Base-by-base conservation (phyloP, 2,329 filamentous ascomycete genomes). In the Ceratocystiopsis brevicomis region DNA sequence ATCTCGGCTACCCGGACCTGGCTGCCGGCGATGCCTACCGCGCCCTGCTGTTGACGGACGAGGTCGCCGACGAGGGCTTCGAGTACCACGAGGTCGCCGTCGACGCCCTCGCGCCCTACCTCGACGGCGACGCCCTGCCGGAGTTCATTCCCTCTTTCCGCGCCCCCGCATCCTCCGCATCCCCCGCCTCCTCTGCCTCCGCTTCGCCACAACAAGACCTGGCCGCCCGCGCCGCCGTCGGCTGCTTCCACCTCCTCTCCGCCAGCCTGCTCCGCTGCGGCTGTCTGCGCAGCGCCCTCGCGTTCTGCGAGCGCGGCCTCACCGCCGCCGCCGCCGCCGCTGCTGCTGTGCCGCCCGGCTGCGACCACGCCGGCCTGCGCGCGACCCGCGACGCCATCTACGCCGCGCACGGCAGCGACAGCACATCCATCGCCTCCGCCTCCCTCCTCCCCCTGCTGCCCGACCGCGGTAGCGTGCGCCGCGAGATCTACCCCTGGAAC, bases 1-100 rank as follows among this genome's bases (percentile, higher is more conserved):
- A 75, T 39, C 68, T 95, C 39, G 83, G 76, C 35, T 96, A 94
- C 58, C 84, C 85, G 0, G 90, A 98, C 58, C 72, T 98, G 36
- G 86, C 86, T 6, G 78, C 80, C 12, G 84, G 85, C 33, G 87
- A 95, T 64, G 84, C 85, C 6, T 96, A 96, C 57, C 79, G 81
- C 44, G 86, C 87, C 1, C 68, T 96, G n/a, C 71, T 94, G 4
- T 65, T 98, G 39, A 72, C 81, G 15, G 88, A 96, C 55, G 84
- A 90, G 50, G 71, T 85, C 34, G 61, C 69, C 49, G 78, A 90
- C 44, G 81, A 88, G 48, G 72, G 74, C 36, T 87, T 82, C 51
- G 85, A 95, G 58, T 92, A 86, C 53, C 79, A 90, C 55, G 76
- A 85, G 15, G 63, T 72, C 51, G 77, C 78, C 10, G 51, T 67